Evolutionary conservation across 1,284 basidiomycete genomes (phyloP), one percentile per base, ranked within the genome.

Genomic region (Sporisorium exsertum): DNA sequence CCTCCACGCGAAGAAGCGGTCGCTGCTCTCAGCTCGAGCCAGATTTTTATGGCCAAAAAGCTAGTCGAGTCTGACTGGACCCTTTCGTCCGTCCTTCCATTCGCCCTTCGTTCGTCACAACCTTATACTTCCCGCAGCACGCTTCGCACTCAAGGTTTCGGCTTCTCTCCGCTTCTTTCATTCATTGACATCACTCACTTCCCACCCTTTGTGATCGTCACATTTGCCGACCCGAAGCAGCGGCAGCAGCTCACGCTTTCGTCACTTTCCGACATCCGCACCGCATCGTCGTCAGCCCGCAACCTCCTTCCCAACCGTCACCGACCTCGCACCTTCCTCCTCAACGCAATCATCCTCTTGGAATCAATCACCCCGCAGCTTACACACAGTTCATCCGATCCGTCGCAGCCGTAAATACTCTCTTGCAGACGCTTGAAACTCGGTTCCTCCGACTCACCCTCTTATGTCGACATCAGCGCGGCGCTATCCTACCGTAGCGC

Each of bases 391-490:
- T n/a, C 3, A 43, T 10, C n/a, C 27, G 18, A 20, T 5, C 29
- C 27, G 27, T 50, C 29, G 15, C 16, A 32, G 27, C 16, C 47
- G 12, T 16, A 29, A 22, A 15, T 15, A 10, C 13, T 26, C 22
- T 26, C 22, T 10, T 20, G 22, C 10, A 46, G 22, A 46, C 12
- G 9, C 45, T 24, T 35, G 16, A 24, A 43, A 54, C 37, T 29
- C 51, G 33, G 7, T 22, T n/a, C 26, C 22, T 18, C 55, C n/a
- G 7, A 35, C 37, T 43, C 45, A 16, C 13, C 52, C 24, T 40
- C 68, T 53, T 45, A 65, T 71, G 62, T 61, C 58, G 62, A 27
- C 45, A 54, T 16, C 27, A 12, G 49, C 49, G 40, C 33, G 33
- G 54, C 55, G 49, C 55, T 55, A 9, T 26, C 29, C 9, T 7